These are phyloP conservation scores for Candida vaughaniae DNA, from an alignment of 805 yeast genomes.

Conservation along the genomic window DNA sequence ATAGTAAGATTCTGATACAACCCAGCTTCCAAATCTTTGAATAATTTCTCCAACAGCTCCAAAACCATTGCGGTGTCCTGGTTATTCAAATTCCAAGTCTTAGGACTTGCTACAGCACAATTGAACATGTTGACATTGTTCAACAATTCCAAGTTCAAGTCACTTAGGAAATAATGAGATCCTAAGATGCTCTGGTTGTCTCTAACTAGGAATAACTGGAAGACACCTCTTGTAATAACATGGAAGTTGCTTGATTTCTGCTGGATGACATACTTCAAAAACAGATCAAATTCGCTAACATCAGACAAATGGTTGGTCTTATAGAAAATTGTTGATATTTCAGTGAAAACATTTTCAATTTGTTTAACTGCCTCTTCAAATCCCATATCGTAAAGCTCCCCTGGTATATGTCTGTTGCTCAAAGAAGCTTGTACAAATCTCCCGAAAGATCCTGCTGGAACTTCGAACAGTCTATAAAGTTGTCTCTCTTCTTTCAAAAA, in stretches of 20 bases:
- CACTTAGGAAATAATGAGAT: conserved; percentile 24
- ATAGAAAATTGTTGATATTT: conserved; percentile 19
- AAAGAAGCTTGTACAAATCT: conserved; percentile 35
- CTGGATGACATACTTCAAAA: conserved; percentile 27
- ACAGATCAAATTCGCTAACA: conserved; percentile 25
- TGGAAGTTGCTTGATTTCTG: conserved; percentile 23
- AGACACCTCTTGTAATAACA: conserved; percentile 59
- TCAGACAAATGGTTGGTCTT: conserved; percentile 18
- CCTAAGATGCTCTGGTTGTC: conserved; percentile 65
- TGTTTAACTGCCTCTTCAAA: conserved; percentile 20
- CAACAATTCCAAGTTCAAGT: conserved; percentile 35
- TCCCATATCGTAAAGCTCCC: conserved; percentile 25
- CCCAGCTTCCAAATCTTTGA: conserved; percentile 49
- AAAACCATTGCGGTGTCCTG: conserved; percentile 7
- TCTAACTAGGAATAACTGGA: conserved; percentile 60
- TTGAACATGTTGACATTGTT: conserved; percentile 31
- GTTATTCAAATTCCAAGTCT: conserved; percentile 12
- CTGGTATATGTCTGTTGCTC: conserved; percentile 38
- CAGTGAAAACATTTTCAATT: conserved; percentile 19
- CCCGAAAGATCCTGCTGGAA: conserved; percentile 30
- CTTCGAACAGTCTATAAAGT: conserved; percentile 3
- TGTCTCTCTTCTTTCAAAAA: conserved; percentile 4
- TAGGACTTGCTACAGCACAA: conserved; percentile 8
- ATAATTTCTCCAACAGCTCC: conserved; percentile 22
- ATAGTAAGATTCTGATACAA: conserved; percentile 29